Evolutionary conservation across 2,329 filamentous ascomycete species (phyloP), one percentile per base, ranked within the genome.

Genomic region (Sclerotinia trifoliorum): DNA sequence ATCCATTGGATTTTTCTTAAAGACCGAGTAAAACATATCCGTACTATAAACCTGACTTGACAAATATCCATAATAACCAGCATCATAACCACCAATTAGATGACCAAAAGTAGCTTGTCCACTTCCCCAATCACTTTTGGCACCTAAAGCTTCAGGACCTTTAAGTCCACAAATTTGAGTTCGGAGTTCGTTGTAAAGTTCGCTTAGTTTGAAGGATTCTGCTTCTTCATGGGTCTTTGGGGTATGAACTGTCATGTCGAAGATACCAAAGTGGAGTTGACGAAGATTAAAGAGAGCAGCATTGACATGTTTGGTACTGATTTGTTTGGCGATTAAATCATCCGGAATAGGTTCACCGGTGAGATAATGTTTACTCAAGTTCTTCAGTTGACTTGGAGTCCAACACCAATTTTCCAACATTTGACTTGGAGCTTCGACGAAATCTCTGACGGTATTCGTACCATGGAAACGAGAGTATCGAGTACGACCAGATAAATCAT

Each of bases 21-120:
- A 95, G 58, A 91, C 88, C 0, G 85, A 85, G 80, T 92, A 88
- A 83, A 94, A 96, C 91, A 96, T 94, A 79, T 96, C 92, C 35
- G 90, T 86, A 29, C 88, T 91, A 80, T 94, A 95, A 24, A 95
- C 92, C 78, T 92, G 86, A 1, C 89, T 92, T 71, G 86, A 90
- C 46, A 90, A 80, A 76, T 90, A 90, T 74, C 88, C 87, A 78
- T 95, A 95, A 81, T 94, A 94, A 55, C 91, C 91, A 42, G 92
- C 91, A 78, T 94, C 92, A 75, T 95, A 95, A 2, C 92, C 92
- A 65, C 91, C 91, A 70, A 94, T 91, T 71, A 94, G 83, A 79
- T 95, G 92, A 21, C 91, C 91, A 75, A 95, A 94, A 0, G 88
- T 92, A 7, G 91, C 90, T 75, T 94, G 87, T 17, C 91, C 90